Conservation (phyloP, 257 asterid species). For the Craterostigma plantagineum region DNA sequence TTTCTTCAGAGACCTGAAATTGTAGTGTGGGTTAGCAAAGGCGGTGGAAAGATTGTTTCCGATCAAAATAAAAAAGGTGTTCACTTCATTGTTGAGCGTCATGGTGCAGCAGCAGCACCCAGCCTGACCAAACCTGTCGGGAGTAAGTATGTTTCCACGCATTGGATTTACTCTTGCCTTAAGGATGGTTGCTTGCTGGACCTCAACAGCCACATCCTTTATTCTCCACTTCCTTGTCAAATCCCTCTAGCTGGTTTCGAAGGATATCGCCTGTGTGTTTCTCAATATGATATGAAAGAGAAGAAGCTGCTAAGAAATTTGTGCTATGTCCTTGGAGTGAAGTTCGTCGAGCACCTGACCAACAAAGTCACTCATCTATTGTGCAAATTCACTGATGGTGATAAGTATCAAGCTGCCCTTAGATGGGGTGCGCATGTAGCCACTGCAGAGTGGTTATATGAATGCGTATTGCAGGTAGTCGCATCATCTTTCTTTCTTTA, state of each 20-base stretch:
- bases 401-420: constrained; percentile 68
- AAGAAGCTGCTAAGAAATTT: constrained; percentile 56
- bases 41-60: constrained; percentile 65
- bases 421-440: constrained; percentile 58
- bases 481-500: constrained; percentile 9
- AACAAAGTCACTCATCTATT: constrained; percentile 67
- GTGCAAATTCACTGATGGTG: constrained; percentile 64
- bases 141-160: constrained; percentile 54
- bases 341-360: constrained; percentile 43
- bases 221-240: constrained; percentile 81
- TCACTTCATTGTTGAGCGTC: constrained; percentile 65
- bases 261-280: constrained; percentile 57
- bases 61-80: constrained; percentile 32
- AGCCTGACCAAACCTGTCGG: constrained; percentile 14
- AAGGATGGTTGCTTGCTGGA: constrained; percentile 76
- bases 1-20: constrained; percentile 64
- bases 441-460: constrained; percentile 77
- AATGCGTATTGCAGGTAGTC: constrained; percentile 71
- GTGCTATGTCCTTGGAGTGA: constrained; percentile 68
- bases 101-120: constrained; percentile 42
- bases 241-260: constrained; percentile 68
- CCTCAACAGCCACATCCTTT: constrained; percentile 67
- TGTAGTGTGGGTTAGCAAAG: constrained; percentile 59
- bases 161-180: constrained; percentile 78
- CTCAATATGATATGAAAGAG: constrained; percentile 65